Conservation (phyloP, 352 stramenopile species). For the Blastocystis sp. region DNA sequence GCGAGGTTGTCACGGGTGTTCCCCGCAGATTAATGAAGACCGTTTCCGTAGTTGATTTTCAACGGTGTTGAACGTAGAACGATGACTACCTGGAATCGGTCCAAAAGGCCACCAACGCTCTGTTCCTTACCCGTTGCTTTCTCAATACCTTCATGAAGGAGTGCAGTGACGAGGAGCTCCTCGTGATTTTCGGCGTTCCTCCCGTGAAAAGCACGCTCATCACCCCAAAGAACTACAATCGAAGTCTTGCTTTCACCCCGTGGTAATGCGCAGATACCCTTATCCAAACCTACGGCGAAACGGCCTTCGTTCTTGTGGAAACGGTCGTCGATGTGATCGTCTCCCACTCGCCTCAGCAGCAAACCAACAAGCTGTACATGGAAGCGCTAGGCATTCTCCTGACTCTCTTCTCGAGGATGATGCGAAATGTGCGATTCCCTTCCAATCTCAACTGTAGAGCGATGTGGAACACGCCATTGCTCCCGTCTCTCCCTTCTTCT, state of each 20-base stretch:
- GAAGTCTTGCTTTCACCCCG: background rate
- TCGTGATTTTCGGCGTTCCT: constrained; percentile 41
- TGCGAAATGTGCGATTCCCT: constrained; percentile 12
- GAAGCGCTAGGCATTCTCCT: constrained; percentile 29
- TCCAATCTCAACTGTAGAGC: background rate
- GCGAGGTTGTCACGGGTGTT: constrained; percentile 30
- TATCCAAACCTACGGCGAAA: constrained; percentile 38
- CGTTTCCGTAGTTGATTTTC: constrained; percentile 27
- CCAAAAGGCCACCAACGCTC: constrained; percentile 41
- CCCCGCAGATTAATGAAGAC: constrained; percentile 16
- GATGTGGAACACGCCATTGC: constrained; percentile 44
- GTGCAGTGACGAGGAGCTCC: constrained; percentile 16
- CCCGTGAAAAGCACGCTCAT: background rate
- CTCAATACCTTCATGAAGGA: constrained; percentile 65
- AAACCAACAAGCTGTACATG: constrained; percentile 64
- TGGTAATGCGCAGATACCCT: constrained; percentile 9
- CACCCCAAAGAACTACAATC: constrained; percentile 13
- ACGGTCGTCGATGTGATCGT: constrained; percentile 53
- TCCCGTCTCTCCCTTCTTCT: constrained; percentile 40
- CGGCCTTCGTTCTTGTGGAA: constrained; percentile 30
- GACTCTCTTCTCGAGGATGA: constrained; percentile 36
- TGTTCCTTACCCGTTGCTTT: constrained; percentile 49
- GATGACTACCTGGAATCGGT: constrained; percentile 55
- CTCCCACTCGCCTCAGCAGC: constrained; percentile 43
- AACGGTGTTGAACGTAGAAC: constrained; percentile 16